Base-by-base conservation (phyloP, 768 basidiomycete species). In the Tylopilus rubrobrunneus region DNA sequence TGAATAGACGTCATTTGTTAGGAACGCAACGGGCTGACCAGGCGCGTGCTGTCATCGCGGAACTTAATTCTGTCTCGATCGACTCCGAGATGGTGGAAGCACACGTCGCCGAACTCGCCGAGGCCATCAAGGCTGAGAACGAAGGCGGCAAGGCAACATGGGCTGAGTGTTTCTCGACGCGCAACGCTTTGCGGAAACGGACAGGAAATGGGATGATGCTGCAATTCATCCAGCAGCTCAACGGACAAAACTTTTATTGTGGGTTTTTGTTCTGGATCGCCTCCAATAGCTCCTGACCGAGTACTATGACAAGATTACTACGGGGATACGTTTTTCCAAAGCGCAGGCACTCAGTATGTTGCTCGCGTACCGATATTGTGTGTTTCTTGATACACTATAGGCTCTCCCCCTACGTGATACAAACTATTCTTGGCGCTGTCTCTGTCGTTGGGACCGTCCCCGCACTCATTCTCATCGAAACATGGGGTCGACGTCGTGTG, bases 391-490 rank as follows among this genome's bases (percentile, higher is more conserved):
- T 45, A 48, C 21, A 41, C 41, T 39, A 2, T 41, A 82, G 79
- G 23, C 69, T 90, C 49, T 76, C 74, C 7, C 81, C 87, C 0
- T 90, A 87, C 69, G 78, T 82, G 31, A 86, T 89, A 61, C 87
- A 89, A 62, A 76, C 79, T 7, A 83, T 89, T 53, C 76, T 89
- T 17, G 87, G 87, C 25, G 86, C 75, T 4, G 86, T 89, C 19
- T 87, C 87, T 0, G 82, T 90, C 12, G 78, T 74, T 15, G 86
- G 83, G n/a, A 88, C 87, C 5, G 50, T 89, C 34, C 88, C 88
- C 17, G 85, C 87, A 6, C 70, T 90, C 58, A 70, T 49, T 34
- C 73, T 87, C 49, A 88, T 92, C 48, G 89, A 91, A 66, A 74
- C 79, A 7, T 79, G 84, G 77, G 89, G 89, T n/a, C 79, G 88